Conservation (phyloP, 169 alveolate species). For the Eimeria necatrix region DNA sequence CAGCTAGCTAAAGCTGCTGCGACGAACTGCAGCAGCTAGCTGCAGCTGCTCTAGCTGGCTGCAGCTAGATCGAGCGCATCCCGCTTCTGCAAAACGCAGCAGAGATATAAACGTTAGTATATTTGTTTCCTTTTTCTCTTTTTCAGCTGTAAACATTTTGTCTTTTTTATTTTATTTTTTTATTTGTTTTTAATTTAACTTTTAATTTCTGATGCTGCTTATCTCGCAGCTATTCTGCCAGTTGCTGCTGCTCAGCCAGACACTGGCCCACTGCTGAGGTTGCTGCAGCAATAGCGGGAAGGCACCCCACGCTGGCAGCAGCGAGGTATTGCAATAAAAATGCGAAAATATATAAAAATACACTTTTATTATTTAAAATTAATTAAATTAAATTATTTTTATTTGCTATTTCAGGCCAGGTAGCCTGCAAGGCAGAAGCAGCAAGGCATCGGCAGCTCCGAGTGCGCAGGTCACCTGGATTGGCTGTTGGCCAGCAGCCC, state of each 20-base stretch:
- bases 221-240: background rate
- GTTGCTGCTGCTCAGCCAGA: background rate
- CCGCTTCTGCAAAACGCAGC: background rate
- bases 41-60: background rate
- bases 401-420: too few relatives aligned
- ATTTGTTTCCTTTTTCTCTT: too few relatives aligned
- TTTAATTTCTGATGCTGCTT: background rate
- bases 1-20: background rate
- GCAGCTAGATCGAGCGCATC: background rate
- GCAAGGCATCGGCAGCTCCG: background rate
- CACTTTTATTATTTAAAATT: background rate
- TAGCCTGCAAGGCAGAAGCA: background rate
- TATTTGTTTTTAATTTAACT: background rate
- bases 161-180: background rate
- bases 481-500: background rate
- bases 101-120: background rate
- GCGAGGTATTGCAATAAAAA: background rate
- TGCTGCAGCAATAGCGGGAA: background rate
- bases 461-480: background rate
- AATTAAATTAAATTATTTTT: background rate
- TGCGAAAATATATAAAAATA: background rate
- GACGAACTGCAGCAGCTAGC: background rate
- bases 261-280: background rate
- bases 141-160: background rate
- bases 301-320: background rate